These are phyloP conservation scores for Mortierella sp. DNA, from an alignment of 371 early-diverging fungal species.

Conservation along the genomic window DNA sequence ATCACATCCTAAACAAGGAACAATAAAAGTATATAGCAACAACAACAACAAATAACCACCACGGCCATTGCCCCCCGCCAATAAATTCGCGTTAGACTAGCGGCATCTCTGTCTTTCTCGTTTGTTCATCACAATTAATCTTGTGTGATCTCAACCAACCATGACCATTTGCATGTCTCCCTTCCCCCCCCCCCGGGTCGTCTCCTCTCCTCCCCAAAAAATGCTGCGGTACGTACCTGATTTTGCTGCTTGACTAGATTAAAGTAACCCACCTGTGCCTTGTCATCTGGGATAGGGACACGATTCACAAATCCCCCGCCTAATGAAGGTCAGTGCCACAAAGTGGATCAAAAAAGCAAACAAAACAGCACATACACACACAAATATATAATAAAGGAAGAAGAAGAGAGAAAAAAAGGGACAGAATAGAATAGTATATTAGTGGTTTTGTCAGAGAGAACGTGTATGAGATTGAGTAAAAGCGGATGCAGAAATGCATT, in stretches of 20 bases:
- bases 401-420: neutral
- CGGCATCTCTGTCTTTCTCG: no score
- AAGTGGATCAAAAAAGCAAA: neutral
- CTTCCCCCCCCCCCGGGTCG: constrained; percentile 7
- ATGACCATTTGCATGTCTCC: no score
- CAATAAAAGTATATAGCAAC: neutral
- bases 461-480: no score
- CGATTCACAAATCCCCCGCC: constrained; percentile 54
- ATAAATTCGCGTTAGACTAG: no score
- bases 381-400: no score
- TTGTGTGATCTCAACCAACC: neutral
- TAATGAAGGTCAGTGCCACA: constrained; percentile 6
- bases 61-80: no score
- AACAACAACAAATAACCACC: no score
- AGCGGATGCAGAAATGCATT: no score
- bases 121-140: no score
- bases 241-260: constrained; percentile 40
- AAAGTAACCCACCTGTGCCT: constrained; percentile 49
- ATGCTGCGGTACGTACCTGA: constrained; percentile 26
- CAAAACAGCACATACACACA: no score
- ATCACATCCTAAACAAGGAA: constrained; percentile 40
- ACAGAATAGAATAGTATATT: neutral
- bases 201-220: constrained; percentile 2
- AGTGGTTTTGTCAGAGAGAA: no score
- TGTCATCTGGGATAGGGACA: constrained; percentile 54